Base-by-base conservation (phyloP, 805 yeast genomes). In the Priceomyces castillae region DNA sequence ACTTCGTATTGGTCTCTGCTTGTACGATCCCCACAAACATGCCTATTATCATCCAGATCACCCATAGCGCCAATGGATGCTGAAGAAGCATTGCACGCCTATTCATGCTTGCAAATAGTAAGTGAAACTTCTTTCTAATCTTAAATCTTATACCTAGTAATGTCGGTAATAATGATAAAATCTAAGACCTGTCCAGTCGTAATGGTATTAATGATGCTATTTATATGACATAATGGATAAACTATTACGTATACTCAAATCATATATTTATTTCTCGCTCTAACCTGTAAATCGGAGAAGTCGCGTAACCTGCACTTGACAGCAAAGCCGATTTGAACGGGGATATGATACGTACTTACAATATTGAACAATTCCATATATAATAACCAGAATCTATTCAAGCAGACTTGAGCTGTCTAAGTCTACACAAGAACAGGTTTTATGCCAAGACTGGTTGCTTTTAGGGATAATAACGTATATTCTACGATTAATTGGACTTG, bases 401-500 rank as follows among this genome's bases (percentile, higher is more conserved):
- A 28, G 31, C n/a, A 28, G 31, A 9, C 15, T 28, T 12, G 7
- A 28, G 15, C 15, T 11, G 15, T 11, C 31, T 10, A 4, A 28
- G n/a, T 28, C 5, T 28, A 28, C 31, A 12, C 15, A 28, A 11
- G 15, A 28, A n/a, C 15, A 11, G 31, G 10, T n/a, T 28, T 28
- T 4, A 28, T 28, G 31, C 31, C 31, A 12, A n/a, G 10, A 28
- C 10, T 5, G 15, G 15, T 28, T 28, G 15, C 15, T 5, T n/a
- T 28, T 5, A 5, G 31, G 12, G 5, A 28, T 5, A 28, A 28
- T 12, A 28, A 28, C 31, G 15, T 28, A 28, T n/a, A 11, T 28
- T 19, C 36, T 33, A 33, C 36, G 36, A 33, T 33, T 33, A 33
- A 16, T 33, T 33, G 36, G 36, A 17, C 20, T n/a, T 28, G 12